Percentiles rank a stretch among this genome's conserved stretches.
Conservation (phyloP, 1,284 basidiomycete genomes). For the Cryptococcus maquisensis region DNA sequence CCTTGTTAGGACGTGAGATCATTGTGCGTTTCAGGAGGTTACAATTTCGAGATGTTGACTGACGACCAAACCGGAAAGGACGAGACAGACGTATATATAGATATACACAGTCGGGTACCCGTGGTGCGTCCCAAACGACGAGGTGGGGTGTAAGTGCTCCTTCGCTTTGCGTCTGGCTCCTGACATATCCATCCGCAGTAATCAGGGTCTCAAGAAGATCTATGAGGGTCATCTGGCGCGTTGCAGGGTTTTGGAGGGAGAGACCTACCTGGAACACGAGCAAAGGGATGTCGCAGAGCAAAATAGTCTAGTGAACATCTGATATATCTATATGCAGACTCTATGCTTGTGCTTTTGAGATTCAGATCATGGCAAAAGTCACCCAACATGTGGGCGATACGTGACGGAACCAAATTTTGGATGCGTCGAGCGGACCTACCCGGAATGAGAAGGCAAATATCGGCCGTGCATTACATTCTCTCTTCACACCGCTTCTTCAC, state of each 20-base stretch:
- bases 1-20: conserved; percentile 44
- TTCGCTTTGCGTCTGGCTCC: no score
- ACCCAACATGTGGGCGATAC: background rate
- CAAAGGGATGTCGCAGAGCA: no score
- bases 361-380: background rate
- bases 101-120: conserved; percentile 38
- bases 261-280: no score
- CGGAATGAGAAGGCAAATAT: background rate
- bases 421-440: background rate
- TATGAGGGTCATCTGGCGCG: no score
- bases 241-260: no score
- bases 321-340: no score
- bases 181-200: no score
- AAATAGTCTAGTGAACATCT: no score
- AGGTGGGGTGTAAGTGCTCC: conserved; percentile 10
- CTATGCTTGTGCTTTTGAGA: no score
- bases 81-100: conserved; percentile 44
- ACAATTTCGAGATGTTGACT: no score
- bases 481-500: background rate
- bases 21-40: conserved; percentile 25
- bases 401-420: background rate
- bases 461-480: background rate
- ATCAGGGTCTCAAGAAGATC: no score
- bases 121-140: conserved; percentile 25
- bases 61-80: conserved; percentile 20